Evolutionary conservation across 192 early-diverging fungal genomes (phyloP).

Genomic region (Globomyces pollinis-pini): DNA sequence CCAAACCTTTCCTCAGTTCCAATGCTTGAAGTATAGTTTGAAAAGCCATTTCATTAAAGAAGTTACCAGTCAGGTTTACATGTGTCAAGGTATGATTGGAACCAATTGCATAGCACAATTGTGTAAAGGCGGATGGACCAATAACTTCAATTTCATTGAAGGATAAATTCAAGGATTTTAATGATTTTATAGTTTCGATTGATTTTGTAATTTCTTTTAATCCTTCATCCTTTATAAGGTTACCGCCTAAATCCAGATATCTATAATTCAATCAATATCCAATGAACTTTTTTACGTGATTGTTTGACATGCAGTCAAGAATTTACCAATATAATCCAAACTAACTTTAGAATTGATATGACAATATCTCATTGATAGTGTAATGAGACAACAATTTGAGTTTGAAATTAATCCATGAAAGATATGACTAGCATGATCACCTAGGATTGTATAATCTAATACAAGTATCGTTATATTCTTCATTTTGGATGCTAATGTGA

Average conservation of each 20-base stretch:
- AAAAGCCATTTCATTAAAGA: neutral
- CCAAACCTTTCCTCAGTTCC: neutral
- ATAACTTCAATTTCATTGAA: conserved; percentile 8
- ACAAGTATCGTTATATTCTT: neutral
- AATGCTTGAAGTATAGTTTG: neutral
- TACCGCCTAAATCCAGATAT: neutral
- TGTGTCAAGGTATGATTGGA: neutral
- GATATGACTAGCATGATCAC: neutral
- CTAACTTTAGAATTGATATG: neutral
- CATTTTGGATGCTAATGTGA: neutral
- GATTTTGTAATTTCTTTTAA: neutral
- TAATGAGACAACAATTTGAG: neutral
- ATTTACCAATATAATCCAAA: neutral
- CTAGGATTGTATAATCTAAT: neutral
- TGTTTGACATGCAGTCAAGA: neutral
- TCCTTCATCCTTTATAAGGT: neutral
- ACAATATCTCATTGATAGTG: neutral
- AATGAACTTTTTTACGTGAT: neutral
- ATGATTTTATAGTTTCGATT: neutral
- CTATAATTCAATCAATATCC: neutral
- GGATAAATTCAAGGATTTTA: neutral
- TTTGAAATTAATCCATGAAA: neutral
- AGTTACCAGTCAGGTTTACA: conserved; percentile 1
- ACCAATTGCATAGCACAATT: neutral
- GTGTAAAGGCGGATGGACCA: neutral